Evolutionary conservation across 148 eudicot species (phyloP).

Genomic region (Rhododendron molle): DNA sequence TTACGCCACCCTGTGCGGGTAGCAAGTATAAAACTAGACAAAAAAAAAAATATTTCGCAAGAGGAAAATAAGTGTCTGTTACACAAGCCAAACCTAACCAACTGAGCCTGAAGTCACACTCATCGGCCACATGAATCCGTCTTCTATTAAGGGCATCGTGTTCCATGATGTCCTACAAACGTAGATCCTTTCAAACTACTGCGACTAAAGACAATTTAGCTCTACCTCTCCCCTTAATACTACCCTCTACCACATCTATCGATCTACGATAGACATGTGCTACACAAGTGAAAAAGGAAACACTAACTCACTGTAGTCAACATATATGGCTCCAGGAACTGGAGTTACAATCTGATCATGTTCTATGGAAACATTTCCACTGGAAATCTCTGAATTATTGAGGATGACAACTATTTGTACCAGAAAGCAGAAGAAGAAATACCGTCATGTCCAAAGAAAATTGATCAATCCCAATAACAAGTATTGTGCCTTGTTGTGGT

Average conservation of each 20-base stretch:
- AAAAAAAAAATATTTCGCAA: background rate
- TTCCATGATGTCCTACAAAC: background rate
- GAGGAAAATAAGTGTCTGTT: background rate
- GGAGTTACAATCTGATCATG: background rate
- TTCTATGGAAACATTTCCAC: background rate
- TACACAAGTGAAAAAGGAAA: background rate
- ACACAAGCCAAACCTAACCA: background rate
- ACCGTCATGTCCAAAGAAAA: background rate
- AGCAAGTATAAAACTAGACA: background rate
- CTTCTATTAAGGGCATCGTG: background rate
- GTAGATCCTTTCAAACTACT: background rate
- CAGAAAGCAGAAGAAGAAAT: background rate
- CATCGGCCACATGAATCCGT: background rate
- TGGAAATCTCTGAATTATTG: background rate
- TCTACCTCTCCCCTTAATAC: background rate
- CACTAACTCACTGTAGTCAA: background rate
- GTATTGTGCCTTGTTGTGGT: background rate
- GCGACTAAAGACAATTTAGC: background rate
- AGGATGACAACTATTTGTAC: background rate
- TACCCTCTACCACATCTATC: background rate
- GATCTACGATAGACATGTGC: background rate
- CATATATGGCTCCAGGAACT: background rate
- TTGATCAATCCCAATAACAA: background rate
- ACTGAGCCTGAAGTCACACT: background rate
- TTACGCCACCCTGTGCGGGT: background rate